These are phyloP conservation scores for Anisodus acutangulus DNA, from an alignment of 257 asterid genomes.

Conservation along the genomic window DNA sequence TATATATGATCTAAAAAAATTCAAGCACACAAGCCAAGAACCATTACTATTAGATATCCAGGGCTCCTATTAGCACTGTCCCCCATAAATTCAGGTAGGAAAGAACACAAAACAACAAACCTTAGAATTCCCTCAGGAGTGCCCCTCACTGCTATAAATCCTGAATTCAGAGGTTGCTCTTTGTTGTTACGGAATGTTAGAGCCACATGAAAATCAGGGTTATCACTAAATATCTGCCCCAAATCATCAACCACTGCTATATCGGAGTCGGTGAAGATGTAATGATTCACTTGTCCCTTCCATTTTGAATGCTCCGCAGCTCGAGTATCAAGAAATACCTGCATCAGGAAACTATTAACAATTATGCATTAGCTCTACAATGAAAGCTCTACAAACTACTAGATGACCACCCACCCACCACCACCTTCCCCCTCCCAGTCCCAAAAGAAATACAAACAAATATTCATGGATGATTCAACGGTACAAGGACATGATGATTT, in stretches of 20 bases:
- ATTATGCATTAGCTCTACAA: background rate
- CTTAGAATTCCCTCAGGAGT: constrained; percentile 72
- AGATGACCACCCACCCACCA: background rate
- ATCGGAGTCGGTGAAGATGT: constrained; percentile 90
- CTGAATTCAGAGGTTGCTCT: constrained; percentile 91
- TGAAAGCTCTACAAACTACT: background rate
- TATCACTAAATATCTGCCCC: constrained; percentile 59
- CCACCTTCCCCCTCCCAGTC: background rate
- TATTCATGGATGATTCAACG: background rate
- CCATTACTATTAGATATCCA: background rate
- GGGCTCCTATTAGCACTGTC: background rate
- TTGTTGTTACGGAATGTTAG: constrained; percentile 97
- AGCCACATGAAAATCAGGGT: constrained; percentile 78
- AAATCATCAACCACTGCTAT: constrained; percentile 81
- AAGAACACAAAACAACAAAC: constrained; percentile 43
- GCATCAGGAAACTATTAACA: constrained; percentile 32
- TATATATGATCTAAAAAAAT: background rate
- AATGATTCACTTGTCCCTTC: constrained; percentile 60
- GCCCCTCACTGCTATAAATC: constrained; percentile 93
- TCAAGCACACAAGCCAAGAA: background rate
- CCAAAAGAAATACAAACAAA: background rate
- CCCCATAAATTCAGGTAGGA: background rate
- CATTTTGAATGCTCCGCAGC: constrained; percentile 54
- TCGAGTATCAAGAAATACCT: constrained; percentile 71
- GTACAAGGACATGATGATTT: background rate